Conservation (phyloP, 495 filamentous ascomycete species). For the Tricharina praecox region DNA sequence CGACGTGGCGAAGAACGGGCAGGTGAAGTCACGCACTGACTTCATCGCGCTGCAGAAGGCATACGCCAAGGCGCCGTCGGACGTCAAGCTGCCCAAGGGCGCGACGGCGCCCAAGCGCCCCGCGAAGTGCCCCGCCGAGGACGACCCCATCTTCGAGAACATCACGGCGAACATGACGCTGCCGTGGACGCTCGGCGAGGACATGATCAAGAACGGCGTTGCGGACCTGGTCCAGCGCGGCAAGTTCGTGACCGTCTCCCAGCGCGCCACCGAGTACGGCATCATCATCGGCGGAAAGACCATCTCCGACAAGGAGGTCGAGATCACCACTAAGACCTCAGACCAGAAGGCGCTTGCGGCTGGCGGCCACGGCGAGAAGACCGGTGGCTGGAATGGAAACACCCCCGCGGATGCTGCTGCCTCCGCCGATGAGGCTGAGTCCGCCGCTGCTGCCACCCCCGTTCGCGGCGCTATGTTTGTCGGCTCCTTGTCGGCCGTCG, state of each 20-base stretch:
- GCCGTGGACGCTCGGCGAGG: conserved; percentile 17
- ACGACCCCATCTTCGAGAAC: conserved; percentile 13
- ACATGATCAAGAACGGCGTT: conserved; percentile 21
- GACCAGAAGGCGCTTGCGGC: conserved; percentile 4
- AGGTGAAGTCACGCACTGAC: conserved; percentile 47
- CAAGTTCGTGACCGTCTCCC: conserved; percentile 16
- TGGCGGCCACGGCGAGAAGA: conserved; percentile 24
- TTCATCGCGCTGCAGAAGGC: conserved; percentile 51
- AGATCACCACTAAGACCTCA: conserved; percentile 8
- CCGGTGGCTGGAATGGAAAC: conserved; percentile 22
- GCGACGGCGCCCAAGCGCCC: conserved; percentile 13
- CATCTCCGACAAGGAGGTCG: conserved; percentile 10
- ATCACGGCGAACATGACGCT: conserved; percentile 25
- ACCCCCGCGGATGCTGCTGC: not conserved
- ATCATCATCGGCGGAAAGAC: conserved; percentile 13
- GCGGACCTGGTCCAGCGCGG: conserved; percentile 20
- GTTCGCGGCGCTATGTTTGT: not conserved
- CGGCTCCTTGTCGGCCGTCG: conserved; percentile 1
- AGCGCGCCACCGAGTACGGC: conserved; percentile 8
- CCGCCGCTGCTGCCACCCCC: not conserved
- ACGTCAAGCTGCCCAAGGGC: conserved; percentile 12
- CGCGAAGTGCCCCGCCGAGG: conserved; percentile 13
- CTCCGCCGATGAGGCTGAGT: not conserved
- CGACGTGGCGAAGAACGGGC: conserved; percentile 42
- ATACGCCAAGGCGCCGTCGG: conserved; percentile 6